Conservation (phyloP, 2,329 filamentous ascomycete genomes). For the Verticillium dahliae region DNA sequence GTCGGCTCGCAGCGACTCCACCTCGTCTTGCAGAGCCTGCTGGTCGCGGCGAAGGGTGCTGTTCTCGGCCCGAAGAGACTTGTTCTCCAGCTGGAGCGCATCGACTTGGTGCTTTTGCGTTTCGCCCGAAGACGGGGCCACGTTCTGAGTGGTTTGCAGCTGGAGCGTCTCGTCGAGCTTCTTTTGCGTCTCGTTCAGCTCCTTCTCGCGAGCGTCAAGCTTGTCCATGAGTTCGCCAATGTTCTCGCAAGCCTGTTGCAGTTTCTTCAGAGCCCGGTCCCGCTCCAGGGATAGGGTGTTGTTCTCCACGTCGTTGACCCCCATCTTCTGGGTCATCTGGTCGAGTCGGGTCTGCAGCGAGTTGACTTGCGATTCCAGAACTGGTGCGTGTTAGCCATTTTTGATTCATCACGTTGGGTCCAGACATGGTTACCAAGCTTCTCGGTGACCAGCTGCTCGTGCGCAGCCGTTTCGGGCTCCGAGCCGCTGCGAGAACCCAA, state of each 20-base stretch:
- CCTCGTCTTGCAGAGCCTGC: constrained; percentile 28
- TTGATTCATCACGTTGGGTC: not conserved
- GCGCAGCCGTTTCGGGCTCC: constrained; percentile 33
- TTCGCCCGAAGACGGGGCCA: not conserved
- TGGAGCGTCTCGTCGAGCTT: constrained; percentile 33
- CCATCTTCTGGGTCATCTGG: constrained; percentile 54
- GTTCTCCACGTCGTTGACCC: constrained; percentile 56
- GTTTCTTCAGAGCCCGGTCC: constrained; percentile 57
- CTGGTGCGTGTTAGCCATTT: constrained; percentile 22
- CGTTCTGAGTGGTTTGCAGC: constrained; percentile 23
- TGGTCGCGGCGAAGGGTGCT: constrained; percentile 27
- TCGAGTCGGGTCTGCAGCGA: constrained; percentile 56
- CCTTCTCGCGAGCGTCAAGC: constrained; percentile 32
- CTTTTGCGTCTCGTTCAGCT: constrained; percentile 33
- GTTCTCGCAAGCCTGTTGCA: constrained; percentile 53
- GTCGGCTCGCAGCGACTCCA: constrained; percentile 33
- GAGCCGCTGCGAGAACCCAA: constrained; percentile 25
- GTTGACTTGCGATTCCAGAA: constrained; percentile 52
- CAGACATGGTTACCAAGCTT: constrained; percentile 44
- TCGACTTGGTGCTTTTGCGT: constrained; percentile 13
- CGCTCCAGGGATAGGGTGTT: constrained; percentile 57
- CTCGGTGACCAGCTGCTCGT: constrained; percentile 39
- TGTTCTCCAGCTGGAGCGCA: constrained; percentile 30
- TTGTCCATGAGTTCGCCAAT: constrained; percentile 43
- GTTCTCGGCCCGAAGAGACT: constrained; percentile 32